A percentile compares a stretch with the other conserved stretches of the same genome.
These are phyloP conservation scores for Aspergillus fijiensis DNA, from an alignment of 2,329 filamentous ascomycete species.

Conservation along the genomic window DNA sequence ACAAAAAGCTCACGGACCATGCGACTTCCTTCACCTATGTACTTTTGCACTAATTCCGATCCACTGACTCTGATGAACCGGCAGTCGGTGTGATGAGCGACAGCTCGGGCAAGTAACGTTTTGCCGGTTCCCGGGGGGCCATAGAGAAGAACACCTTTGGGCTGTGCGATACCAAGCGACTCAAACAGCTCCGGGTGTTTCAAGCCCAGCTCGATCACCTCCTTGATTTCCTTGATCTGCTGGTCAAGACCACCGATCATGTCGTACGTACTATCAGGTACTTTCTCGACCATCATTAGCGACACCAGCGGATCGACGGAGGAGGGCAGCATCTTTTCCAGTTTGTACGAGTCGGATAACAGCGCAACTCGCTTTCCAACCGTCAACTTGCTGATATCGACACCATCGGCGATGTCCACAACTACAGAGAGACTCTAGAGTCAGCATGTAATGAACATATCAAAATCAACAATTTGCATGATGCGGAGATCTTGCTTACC, in stretches of 20 bases:
- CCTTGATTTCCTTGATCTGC: constrained; percentile 99
- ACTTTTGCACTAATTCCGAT: constrained; percentile 96
- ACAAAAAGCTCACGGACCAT: constrained; percentile 99
- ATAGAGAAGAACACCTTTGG: constrained; percentile 95
- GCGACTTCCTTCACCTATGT: constrained; percentile 94
- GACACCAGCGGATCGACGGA: constrained; percentile 98
- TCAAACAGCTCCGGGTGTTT: constrained; percentile 99
- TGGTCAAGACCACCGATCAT: constrained; percentile 99
- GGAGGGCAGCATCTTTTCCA: constrained; percentile 97
- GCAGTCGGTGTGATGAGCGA: constrained; percentile 97
- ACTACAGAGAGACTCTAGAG: constrained; percentile 54
- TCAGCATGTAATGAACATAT: constrained; percentile 10
- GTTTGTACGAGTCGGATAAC: constrained; percentile 95
- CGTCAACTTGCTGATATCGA: constrained; percentile 93
- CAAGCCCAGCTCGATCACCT: constrained; percentile 96
- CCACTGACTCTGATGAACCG: constrained; percentile 98
- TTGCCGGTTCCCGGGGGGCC: constrained; percentile 96
- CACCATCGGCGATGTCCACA: constrained; percentile 89
- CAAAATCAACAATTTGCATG: not conserved
- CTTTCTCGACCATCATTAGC: constrained; percentile 99
- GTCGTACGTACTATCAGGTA: constrained; percentile 98
- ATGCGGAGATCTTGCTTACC: constrained; percentile 47
- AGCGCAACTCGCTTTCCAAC: constrained; percentile 96
- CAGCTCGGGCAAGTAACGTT: constrained; percentile 89
- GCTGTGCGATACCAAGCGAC: constrained; percentile 96